phyloP scores from a whole-genome alignment of 1,284 basidiomycete genomes.

The Fomitopsis betulina region DNA sequence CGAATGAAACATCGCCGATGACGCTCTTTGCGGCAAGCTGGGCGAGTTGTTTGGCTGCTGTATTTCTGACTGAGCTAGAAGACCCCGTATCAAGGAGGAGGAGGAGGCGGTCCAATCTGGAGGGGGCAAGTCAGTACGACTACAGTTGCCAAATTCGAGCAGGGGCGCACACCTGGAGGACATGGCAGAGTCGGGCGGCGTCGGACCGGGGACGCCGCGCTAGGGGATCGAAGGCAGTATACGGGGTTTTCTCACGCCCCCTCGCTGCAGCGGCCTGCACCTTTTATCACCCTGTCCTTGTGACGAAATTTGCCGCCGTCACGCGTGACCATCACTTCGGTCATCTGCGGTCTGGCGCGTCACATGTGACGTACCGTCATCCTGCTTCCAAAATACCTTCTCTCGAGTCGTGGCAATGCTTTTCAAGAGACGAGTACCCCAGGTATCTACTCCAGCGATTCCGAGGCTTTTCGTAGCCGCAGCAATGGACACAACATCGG shows the following conservation, averaged over 20 bases:
- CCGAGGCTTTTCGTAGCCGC: neutral
- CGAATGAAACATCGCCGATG: conserved; percentile 73
- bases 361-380: conserved; percentile 4
- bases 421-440: neutral
- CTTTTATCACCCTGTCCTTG: conserved; percentile 35
- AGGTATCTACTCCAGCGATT: neutral
- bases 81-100: conserved; percentile 89
- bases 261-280: conserved; percentile 29
- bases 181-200: conserved; percentile 41
- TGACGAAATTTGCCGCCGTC: conserved; percentile 34
- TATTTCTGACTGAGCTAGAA: conserved; percentile 78
- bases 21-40: conserved; percentile 83
- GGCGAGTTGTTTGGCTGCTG: conserved; percentile 90
- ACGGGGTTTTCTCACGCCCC: conserved; percentile 37
- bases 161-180: conserved; percentile 54
- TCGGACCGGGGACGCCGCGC: conserved; percentile 38
- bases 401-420: conserved; percentile 6
- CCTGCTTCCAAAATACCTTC: neutral
- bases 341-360: conserved; percentile 13
- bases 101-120: conserved; percentile 88
- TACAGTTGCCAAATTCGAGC: conserved; percentile 16
- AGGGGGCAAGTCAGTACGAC: conserved; percentile 14
- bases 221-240: conserved; percentile 27
- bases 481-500: neutral
- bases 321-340: conserved; percentile 27